Evolutionary conservation across 2,329 filamentous ascomycete genomes (phyloP).

Genomic region (Cercospora zeina): DNA sequence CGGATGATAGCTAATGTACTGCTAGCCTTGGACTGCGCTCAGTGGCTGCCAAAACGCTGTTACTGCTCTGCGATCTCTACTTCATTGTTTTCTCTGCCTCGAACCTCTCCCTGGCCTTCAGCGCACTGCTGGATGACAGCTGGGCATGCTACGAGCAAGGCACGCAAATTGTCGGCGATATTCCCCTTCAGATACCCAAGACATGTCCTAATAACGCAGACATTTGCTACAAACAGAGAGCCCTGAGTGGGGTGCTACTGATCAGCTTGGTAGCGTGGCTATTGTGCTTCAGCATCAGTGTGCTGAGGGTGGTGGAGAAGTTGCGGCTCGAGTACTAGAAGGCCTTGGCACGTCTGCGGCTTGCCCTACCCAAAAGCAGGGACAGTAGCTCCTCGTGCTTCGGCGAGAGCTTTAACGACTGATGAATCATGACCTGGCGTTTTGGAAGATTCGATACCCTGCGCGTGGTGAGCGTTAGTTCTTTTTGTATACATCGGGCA

Average conservation of each 20-base stretch:
- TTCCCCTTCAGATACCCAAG: constrained; percentile 30
- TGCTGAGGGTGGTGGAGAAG: constrained; percentile 44
- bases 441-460: constrained; percentile 12
- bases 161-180: constrained; percentile 16
- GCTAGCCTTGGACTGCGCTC: constrained; percentile 71
- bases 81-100: constrained; percentile 98
- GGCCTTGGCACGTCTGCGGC: not conserved
- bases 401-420: constrained; percentile 14
- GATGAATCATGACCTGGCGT: constrained; percentile 22
- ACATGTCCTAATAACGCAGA: constrained; percentile 41
- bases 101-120: constrained; percentile 86
- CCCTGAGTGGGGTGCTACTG: constrained; percentile 74
- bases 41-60: constrained; percentile 78
- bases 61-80: constrained; percentile 88
- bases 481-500: constrained; percentile 11
- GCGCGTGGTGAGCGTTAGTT: not conserved
- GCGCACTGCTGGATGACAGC: constrained; percentile 66
- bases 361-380: not conserved
- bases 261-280: constrained; percentile 87
- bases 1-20: constrained; percentile 19
- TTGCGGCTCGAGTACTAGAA: constrained; percentile 32
- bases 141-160: constrained; percentile 50
- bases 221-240: constrained; percentile 66
- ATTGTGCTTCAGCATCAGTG: constrained; percentile 81
- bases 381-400: not conserved